Evolutionary conservation across 2,329 filamentous ascomycete species (phyloP).

Genomic region (Fusarium nodosum): DNA sequence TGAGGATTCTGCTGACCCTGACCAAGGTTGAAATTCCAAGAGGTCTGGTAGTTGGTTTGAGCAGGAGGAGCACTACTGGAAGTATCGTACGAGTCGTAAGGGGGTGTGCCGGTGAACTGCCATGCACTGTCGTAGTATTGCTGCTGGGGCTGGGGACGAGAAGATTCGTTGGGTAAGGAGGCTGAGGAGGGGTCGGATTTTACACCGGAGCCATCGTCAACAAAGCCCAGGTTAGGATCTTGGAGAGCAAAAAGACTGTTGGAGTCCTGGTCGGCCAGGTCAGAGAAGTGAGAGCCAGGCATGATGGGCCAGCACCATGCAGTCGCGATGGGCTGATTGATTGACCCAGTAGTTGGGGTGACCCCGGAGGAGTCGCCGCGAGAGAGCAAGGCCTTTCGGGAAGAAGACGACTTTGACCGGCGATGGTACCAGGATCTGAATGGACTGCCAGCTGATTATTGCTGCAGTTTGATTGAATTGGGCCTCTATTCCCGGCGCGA

Average conservation of each 20-base stretch:
- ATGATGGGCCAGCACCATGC: conserved; percentile 50
- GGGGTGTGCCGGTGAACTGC: conserved; percentile 63
- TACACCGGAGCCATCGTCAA: conserved; percentile 54
- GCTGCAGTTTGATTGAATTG: conserved; percentile 20
- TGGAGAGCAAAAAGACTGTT: conserved; percentile 61
- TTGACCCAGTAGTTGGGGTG: conserved; percentile 41
- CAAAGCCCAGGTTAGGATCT: conserved; percentile 57
- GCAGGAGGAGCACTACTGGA: conserved; percentile 54
- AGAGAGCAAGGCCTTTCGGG: conserved; percentile 42
- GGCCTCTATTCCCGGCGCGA: conserved; percentile 17
- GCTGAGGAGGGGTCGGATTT: conserved; percentile 52
- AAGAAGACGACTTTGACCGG: conserved; percentile 41
- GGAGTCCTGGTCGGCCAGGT: conserved; percentile 59
- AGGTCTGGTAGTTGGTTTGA: conserved; percentile 52
- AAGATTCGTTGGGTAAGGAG: conserved; percentile 52
- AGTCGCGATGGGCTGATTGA: conserved; percentile 51
- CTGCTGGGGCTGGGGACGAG: conserved; percentile 53
- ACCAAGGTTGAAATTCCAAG: conserved; percentile 55
- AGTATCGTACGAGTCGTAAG: conserved; percentile 62
- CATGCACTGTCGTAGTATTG: conserved; percentile 59
- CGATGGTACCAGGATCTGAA: conserved; percentile 26
- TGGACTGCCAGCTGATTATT: conserved; percentile 20
- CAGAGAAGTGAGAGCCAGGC: conserved; percentile 49
- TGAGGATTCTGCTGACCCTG: conserved; percentile 51
- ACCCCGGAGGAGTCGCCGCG: conserved; percentile 44